A percentile compares a stretch with the other conserved stretches of the same genome.
Evolutionary conservation across 108 stramenopile species (phyloP).

Genomic region (Skeletonema menzelii): DNA sequence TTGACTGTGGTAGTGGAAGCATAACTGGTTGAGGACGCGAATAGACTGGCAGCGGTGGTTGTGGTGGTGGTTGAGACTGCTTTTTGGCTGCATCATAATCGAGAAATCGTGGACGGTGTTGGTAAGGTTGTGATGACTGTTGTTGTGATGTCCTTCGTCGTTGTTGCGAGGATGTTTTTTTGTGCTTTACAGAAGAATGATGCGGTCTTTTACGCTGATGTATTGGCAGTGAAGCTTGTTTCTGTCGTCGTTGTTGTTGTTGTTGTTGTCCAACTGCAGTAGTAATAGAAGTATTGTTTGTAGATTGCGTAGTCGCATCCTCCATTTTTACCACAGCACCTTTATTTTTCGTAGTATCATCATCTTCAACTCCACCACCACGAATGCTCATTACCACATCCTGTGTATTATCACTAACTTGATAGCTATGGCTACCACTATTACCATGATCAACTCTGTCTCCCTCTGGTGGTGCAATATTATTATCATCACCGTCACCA

Average conservation of each 20-base stretch:
- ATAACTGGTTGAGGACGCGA: neutral
- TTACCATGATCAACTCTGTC: neutral
- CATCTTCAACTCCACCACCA: neutral
- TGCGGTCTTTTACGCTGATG: neutral
- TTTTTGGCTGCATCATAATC: neutral
- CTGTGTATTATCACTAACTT: neutral
- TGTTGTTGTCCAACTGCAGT: neutral
- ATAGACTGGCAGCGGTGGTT: neutral
- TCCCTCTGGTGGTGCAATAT: neutral
- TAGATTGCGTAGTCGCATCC: neutral
- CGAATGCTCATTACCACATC: neutral
- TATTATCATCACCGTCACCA: constrained; percentile 16
- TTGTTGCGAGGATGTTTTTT: neutral
- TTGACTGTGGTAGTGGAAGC: neutral
- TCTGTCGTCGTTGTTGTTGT: constrained; percentile 2
- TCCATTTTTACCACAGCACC: neutral
- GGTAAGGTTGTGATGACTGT: neutral
- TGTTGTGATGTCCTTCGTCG: neutral
- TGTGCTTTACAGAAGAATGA: neutral
- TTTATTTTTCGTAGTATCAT: neutral
- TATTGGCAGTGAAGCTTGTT: neutral
- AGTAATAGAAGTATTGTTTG: neutral
- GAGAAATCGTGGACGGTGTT: neutral
- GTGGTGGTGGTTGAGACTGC: neutral
- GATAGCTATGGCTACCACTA: neutral